Conservation (phyloP, 2,329 filamentous ascomycete species). For the Colletotrichum nymphaeae region DNA sequence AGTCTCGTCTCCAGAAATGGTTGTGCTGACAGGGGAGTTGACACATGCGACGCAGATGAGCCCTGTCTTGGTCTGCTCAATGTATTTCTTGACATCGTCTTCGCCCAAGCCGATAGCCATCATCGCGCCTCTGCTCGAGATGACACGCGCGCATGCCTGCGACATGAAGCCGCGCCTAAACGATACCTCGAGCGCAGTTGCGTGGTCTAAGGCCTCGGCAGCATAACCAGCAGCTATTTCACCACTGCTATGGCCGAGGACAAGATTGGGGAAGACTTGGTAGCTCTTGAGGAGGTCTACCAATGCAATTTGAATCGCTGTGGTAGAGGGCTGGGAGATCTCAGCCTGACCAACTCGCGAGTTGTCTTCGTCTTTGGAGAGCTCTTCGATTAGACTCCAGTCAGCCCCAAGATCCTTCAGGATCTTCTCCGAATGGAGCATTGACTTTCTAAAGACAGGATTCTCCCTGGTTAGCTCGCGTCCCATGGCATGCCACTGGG, state of each 20-base stretch:
- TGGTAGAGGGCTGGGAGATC: slow-evolving; percentile 45
- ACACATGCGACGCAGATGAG: slow-evolving; percentile 51
- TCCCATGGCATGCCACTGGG: slow-evolving; percentile 39
- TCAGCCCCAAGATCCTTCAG: slow-evolving; percentile 38
- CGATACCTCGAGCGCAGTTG: slow-evolving; percentile 58
- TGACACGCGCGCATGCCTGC: slow-evolving; percentile 44
- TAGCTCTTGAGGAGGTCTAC: slow-evolving; percentile 42
- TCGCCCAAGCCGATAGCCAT: slow-evolving; percentile 63
- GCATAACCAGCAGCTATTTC: slow-evolving; percentile 64
- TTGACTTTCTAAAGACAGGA: slow-evolving; percentile 44
- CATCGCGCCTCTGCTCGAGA: slow-evolving; percentile 58
- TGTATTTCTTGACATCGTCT: slow-evolving; percentile 50
- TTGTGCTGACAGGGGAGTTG: slow-evolving; percentile 63
- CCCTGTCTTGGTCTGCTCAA: slow-evolving; percentile 22
- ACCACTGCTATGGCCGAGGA: slow-evolving; percentile 61
- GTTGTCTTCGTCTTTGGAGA: slow-evolving; percentile 38
- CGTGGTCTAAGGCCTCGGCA: slow-evolving; percentile 51
- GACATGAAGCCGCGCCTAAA: slow-evolving; percentile 59
- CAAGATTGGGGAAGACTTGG: slow-evolving; percentile 46
- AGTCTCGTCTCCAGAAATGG: slow-evolving; percentile 50
- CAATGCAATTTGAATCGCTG: slow-evolving; percentile 44
- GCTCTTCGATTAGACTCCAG: slow-evolving; percentile 38
- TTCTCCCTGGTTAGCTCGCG: slow-evolving; percentile 48
- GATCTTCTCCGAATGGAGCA: background rate
- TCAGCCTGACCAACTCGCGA: slow-evolving; percentile 40